Evolutionary conservation across 495 filamentous ascomycete species (phyloP), one percentile per base, ranked within the genome.

Genomic region (Penicillium macrosclerotiorum): DNA sequence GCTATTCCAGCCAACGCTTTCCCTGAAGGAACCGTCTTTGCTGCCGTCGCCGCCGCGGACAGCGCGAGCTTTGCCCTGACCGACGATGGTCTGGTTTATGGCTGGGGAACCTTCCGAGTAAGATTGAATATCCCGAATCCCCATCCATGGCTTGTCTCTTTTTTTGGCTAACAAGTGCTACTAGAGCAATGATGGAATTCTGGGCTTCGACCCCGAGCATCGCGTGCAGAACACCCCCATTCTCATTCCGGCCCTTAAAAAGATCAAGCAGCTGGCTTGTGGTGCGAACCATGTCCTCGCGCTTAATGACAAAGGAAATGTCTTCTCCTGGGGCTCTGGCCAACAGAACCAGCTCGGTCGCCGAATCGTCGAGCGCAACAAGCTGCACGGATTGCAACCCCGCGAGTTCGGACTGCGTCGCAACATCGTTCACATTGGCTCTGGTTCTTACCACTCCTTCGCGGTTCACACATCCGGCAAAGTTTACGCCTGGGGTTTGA

Each of bases 401-500:
- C 77, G 77, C 13, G 80, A 83, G 52, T 79, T 95, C 49, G 84
- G 83, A 18, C 71, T 88, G 14, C 79, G 82, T 24, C 76, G 78
- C 54, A 71, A 74, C 26, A 79, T 82, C 34, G 67, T 66, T 7
- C 64, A 71, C 33, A 75, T 86, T 34, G 73, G 63, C 29, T 74
- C 67, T 51, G 82, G 80, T 25, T 65, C 69, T 27, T 78, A 78
- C 59, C 81, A 83, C 67, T 75, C 73, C 30, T 83, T 96, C 52
- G 88, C 89, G 31, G 74, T 95, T 47, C 82, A 85, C 65, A 72
- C 77, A 14, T 77, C 83, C 29, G 83, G 80, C 25, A 76, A 83
- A 23, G 82, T 93, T 45, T 92, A 79, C 65, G 74, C 83, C 16
- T 97, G 90, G 89, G 92, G 91, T 5, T 67, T 90, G 26, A 97